Percentiles rank a stretch among this genome's conserved stretches.
Conservation (phyloP, 2,329 filamentous ascomycete species). For the Scleromitrula shiraiana region DNA sequence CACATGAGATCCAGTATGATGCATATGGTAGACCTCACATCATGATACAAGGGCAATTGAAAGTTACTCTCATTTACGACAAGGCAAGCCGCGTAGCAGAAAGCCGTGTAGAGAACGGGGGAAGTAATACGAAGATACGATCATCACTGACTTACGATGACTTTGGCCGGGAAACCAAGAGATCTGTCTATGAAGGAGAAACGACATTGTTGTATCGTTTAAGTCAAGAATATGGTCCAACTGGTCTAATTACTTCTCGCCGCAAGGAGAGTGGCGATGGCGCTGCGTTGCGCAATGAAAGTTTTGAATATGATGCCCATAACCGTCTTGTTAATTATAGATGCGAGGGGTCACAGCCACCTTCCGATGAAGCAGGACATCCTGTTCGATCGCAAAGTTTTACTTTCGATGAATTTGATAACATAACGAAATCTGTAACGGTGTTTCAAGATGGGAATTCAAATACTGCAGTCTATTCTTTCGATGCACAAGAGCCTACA, state of each 20-base stretch:
- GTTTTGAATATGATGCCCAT: constrained; percentile 4
- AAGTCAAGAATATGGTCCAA: neutral
- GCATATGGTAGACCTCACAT: neutral
- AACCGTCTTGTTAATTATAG: constrained; percentile 4
- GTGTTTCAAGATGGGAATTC: neutral
- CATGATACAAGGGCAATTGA: neutral
- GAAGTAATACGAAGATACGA: neutral
- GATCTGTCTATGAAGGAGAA: neutral
- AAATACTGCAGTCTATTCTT: neutral
- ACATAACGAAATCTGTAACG: neutral
- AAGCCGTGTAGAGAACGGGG: neutral
- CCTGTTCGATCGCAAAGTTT: neutral
- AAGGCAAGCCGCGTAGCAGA: neutral
- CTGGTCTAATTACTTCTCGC: neutral
- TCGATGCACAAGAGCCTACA: neutral
- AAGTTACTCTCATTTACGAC: constrained; percentile 1
- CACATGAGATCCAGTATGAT: neutral
- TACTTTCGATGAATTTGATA: constrained; percentile 3
- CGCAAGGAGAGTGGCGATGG: neutral
- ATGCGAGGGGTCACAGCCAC: neutral
- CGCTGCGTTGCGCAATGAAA: neutral
- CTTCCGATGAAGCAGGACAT: neutral
- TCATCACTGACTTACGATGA: neutral
- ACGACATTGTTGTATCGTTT: neutral
- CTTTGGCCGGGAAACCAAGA: constrained; percentile 1